Evolutionary conservation across 768 basidiomycete species (phyloP).

Genomic region (Cubamyces lactineus): DNA sequence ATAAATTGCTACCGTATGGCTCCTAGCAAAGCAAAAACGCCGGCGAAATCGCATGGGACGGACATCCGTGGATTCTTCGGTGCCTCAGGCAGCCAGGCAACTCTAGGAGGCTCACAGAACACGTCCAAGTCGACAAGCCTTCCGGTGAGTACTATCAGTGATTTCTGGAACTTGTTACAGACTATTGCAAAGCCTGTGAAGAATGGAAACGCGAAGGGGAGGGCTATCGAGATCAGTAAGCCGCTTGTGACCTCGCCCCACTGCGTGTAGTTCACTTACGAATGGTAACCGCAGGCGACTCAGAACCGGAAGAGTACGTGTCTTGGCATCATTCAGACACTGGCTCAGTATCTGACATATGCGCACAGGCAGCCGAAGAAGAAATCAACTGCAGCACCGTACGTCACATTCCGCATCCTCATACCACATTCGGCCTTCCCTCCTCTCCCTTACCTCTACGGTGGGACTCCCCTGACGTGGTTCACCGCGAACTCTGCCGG

Average conservation of each 20-base stretch:
- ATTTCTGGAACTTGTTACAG: neutral
- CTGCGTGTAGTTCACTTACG: neutral
- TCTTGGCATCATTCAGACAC: neutral
- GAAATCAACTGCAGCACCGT: neutral
- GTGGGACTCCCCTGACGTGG: no score
- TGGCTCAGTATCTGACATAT: neutral
- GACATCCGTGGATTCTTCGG: conserved; percentile 37
- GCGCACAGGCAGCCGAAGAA: neutral
- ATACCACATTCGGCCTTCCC: no score
- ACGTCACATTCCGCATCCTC: neutral
- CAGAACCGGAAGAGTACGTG: conserved; percentile 24
- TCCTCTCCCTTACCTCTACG: no score
- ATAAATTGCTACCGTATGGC: conserved; percentile 6
- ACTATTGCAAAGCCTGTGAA: neutral
- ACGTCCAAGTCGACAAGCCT: neutral
- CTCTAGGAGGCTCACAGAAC: conserved; percentile 14
- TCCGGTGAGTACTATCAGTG: neutral
- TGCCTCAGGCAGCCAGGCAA: conserved; percentile 13
- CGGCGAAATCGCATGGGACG: conserved; percentile 25
- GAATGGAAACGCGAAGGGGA: conserved; percentile 13
- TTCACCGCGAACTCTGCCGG: neutral
- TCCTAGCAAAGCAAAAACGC: conserved; percentile 21
- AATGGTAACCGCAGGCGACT: conserved; percentile 21
- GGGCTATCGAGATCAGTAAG: conserved; percentile 32
- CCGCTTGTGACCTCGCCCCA: neutral